These are phyloP conservation scores for Magnolia changhungtana DNA, from an alignment of 164 flowering plant species.

Conservation along the genomic window DNA sequence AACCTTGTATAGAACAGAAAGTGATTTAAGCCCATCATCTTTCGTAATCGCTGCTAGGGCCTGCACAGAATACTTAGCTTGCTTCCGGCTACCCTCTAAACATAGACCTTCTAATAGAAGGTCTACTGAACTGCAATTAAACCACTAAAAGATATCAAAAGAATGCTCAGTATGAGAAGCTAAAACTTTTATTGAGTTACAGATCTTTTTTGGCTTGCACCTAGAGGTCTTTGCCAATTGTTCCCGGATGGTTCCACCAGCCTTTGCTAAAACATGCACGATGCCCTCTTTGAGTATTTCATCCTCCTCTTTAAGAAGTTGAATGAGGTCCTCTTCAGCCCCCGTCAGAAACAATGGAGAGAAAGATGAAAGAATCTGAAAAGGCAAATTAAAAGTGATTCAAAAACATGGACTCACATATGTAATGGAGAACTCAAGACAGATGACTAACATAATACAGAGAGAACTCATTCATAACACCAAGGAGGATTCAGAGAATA, in stretches of 20 bases:
- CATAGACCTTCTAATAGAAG: constrained; percentile 83
- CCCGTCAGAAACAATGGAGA: constrained; percentile 70
- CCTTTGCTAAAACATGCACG: constrained; percentile 80
- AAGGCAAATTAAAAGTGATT: neutral
- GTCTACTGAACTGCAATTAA: constrained; percentile 75
- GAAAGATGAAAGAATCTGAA: constrained; percentile 79
- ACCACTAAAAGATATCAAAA: constrained; percentile 8
- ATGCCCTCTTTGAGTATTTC: constrained; percentile 83
- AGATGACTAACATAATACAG: neutral
- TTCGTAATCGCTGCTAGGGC: constrained; percentile 91
- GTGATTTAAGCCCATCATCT: constrained; percentile 96
- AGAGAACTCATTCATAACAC: neutral
- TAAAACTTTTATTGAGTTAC: neutral
- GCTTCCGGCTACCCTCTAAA: constrained; percentile 87
- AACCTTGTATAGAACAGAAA: constrained; percentile 95
- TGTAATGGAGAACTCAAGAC: neutral
- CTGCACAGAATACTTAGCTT: constrained; percentile 98
- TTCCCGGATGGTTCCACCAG: constrained; percentile 91
- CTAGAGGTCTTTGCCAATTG: constrained; percentile 73
- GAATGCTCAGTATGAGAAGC: constrained; percentile 1
- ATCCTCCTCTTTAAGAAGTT: constrained; percentile 84
- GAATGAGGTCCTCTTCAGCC: constrained; percentile 63
- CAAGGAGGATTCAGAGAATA: neutral
- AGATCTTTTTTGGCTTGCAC: constrained; percentile 29
- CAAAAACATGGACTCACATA: neutral